A percentile compares a stretch with the other conserved stretches of the same genome.
Conservation (phyloP, 768 basidiomycete species). For the Coprinopsis cinerea region DNA sequence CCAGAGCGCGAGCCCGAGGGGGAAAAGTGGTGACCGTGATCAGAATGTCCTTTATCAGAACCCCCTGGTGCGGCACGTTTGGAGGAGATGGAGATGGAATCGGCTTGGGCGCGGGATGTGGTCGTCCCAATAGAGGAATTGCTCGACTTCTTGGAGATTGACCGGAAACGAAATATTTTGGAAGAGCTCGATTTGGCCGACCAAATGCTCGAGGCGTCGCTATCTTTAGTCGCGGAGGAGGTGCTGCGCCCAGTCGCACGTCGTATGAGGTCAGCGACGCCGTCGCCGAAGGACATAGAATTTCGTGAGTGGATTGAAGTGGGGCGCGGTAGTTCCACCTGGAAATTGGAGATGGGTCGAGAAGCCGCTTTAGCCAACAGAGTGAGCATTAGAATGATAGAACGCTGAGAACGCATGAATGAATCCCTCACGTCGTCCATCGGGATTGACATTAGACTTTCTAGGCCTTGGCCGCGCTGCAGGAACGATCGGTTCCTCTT, state of each 20-base stretch:
- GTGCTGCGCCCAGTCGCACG: conserved; percentile 39
- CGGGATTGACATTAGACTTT: conserved; percentile 14
- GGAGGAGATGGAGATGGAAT: conserved; percentile 40
- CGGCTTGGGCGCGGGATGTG: conserved; percentile 30
- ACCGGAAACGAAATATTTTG: conserved; percentile 33
- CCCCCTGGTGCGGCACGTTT: conserved; percentile 24
- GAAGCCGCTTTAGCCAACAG: conserved; percentile 21
- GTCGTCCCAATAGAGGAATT: conserved; percentile 42
- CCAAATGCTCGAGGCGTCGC: conserved; percentile 44
- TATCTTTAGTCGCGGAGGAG: conserved; percentile 31
- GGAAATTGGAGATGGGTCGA: conserved; percentile 35
- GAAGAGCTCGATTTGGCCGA: conserved; percentile 32
- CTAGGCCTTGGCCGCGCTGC: conserved; percentile 30
- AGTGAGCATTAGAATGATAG: conserved; percentile 1
- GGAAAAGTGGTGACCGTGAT: conserved; percentile 21
- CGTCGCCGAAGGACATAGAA: conserved; percentile 41
- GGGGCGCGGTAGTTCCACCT: conserved; percentile 38
- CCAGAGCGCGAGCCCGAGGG: conserved; percentile 37
- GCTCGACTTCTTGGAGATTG: conserved; percentile 45
- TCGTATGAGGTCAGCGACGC: conserved; percentile 44
- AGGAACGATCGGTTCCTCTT: conserved; percentile 60
- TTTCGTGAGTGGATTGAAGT: conserved; percentile 48
- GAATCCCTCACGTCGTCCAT: conserved; percentile 29
- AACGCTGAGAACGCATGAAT: conserved; percentile 4
- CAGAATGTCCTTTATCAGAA: conserved; percentile 14